Evolutionary conservation across 148 eudicot species (phyloP).

Genomic region (Rhododendron ferrugineum): DNA sequence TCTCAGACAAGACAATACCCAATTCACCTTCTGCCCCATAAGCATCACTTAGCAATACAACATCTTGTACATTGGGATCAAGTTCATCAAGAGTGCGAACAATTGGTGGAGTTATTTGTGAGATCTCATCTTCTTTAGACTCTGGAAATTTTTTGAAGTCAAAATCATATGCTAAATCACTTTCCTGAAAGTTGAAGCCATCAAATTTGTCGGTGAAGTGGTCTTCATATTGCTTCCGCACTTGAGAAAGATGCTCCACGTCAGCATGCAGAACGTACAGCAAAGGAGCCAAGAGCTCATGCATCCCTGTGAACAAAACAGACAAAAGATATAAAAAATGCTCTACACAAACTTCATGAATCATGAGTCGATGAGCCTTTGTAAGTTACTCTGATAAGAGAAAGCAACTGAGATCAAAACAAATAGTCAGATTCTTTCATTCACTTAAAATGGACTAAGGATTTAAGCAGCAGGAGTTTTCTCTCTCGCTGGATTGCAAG

Average conservation of each 20-base stretch:
- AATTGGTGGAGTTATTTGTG: conserved; percentile 31
- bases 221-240: conserved; percentile 64
- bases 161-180: conserved; percentile 52
- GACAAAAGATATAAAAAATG: neutral
- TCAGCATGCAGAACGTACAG: conserved; percentile 85
- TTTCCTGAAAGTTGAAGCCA: conserved; percentile 59
- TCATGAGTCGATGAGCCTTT: neutral
- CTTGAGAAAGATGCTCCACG: conserved; percentile 63
- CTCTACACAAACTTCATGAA: neutral
- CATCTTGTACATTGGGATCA: conserved; percentile 57
- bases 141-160: conserved; percentile 56
- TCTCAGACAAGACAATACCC: conserved; percentile 80
- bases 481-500: neutral
- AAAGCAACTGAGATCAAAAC: neutral
- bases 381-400: neutral
- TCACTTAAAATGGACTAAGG: neutral
- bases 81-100: conserved; percentile 50
- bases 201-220: conserved; percentile 90
- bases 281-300: conserved; percentile 92
- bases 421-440: neutral
- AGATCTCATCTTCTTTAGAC: conserved; percentile 36
- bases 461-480: neutral
- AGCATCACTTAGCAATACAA: conserved; percentile 75
- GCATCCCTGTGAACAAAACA: conserved; percentile 68
- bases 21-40: conserved; percentile 99